A percentile compares a stretch with the other conserved stretches of the same genome.
Evolutionary conservation across 176 grass and related monocot genomes (phyloP).

Genomic region (Raddia guianensis): DNA sequence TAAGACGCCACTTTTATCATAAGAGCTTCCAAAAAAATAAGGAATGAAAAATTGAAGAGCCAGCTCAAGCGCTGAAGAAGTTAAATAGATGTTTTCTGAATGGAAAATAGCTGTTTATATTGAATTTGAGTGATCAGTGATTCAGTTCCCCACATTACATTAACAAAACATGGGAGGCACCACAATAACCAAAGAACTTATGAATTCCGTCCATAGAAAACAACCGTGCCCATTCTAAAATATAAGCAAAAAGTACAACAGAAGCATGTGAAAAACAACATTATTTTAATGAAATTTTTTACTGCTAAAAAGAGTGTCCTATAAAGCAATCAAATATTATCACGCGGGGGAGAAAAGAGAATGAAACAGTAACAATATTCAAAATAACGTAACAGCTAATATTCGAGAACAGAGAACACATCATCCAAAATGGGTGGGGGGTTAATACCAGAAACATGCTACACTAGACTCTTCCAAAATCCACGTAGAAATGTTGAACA

Average conservation of each 20-base stretch:
- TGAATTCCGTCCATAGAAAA: neutral
- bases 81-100: neutral
- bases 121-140: neutral
- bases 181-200: neutral
- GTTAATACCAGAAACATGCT: neutral
- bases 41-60: neutral
- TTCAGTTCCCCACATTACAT: neutral
- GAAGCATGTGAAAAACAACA: neutral
- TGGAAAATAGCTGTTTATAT: neutral
- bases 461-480: neutral
- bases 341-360: neutral
- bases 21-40: neutral
- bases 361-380: neutral
- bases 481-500: neutral
- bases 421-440: no score
- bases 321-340: slow-evolving; percentile 23
- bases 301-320: slow-evolving; percentile 4
- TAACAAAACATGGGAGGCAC: slow-evolving; percentile 5
- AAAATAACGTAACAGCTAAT: neutral
- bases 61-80: no score
- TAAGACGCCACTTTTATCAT: neutral
- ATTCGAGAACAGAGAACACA: neutral
- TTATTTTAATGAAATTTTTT: neutral
- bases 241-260: neutral
- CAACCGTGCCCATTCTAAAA: neutral